These are phyloP conservation scores for Manihot esculenta DNA, from an alignment of 441 rosid species.

Conservation along the genomic window DNA sequence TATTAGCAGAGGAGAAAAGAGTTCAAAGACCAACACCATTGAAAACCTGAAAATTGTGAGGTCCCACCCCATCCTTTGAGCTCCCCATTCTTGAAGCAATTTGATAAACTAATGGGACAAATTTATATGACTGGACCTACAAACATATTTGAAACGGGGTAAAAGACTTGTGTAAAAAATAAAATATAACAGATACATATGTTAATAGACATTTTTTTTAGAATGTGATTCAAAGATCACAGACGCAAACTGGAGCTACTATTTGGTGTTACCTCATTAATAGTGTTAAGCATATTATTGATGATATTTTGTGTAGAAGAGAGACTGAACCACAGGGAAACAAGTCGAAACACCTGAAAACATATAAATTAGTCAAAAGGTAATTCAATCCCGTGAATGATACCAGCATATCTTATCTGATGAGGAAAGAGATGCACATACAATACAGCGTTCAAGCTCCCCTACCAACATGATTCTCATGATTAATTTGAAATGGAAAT, in stretches of 20 bases:
- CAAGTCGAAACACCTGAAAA: constrained; percentile 81
- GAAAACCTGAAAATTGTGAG: constrained; percentile 81
- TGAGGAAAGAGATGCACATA: not conserved
- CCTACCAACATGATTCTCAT: not conserved
- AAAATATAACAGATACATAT: not conserved
- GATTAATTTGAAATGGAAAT: not conserved
- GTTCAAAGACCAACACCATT: not conserved
- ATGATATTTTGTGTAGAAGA: constrained; percentile 68
- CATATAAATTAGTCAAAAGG: constrained; percentile 26
- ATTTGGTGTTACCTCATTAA: constrained; percentile 57
- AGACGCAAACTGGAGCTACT: constrained; percentile 6
- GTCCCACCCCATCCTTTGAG: constrained; percentile 68
- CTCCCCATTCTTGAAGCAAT: constrained; percentile 98
- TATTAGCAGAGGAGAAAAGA: not conserved
- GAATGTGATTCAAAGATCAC: constrained; percentile 14
- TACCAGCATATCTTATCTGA: not conserved
- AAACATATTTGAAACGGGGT: constrained; percentile 22
- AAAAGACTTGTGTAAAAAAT: constrained; percentile 5
- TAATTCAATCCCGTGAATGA: constrained; percentile 4
- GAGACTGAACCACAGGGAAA: constrained; percentile 90
- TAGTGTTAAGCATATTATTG: constrained; percentile 67
- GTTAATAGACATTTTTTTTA: not conserved
- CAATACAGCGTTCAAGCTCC: not conserved
- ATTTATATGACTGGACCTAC: constrained; percentile 94
- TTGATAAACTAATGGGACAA: constrained; percentile 91